Evolutionary conservation across 2,329 filamentous ascomycete species (phyloP).

Genomic region (Helotiales sp.): DNA sequence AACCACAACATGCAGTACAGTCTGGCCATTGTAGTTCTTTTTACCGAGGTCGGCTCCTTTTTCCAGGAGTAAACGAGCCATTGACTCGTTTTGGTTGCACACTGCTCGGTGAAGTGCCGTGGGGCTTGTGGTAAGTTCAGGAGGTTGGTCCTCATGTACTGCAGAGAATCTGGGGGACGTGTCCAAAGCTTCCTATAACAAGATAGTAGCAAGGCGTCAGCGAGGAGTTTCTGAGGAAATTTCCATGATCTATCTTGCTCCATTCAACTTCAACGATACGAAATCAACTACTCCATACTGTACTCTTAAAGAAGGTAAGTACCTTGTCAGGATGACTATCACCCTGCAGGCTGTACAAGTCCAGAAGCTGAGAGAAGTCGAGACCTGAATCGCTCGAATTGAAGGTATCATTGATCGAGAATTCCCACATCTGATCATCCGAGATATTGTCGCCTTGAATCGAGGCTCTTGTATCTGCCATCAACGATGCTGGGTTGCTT

Average conservation of each 20-base stretch:
- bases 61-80: conserved; percentile 7
- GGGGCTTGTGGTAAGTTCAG: background rate
- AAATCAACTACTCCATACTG: too few relatives aligned
- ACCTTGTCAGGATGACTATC: background rate
- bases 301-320: too few relatives aligned
- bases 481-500: background rate
- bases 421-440: background rate
- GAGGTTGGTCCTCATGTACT: background rate
- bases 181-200: background rate
- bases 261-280: too few relatives aligned
- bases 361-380: background rate
- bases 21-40: background rate
- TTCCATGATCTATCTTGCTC: too few relatives aligned
- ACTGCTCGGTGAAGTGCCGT: background rate
- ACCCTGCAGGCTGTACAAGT: background rate
- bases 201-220: too few relatives aligned
- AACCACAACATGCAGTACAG: conserved; percentile 4
- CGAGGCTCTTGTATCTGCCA: background rate
- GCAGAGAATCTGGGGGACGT: background rate
- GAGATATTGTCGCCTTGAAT: background rate
- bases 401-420: background rate
- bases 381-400: background rate
- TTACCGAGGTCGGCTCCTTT: background rate
- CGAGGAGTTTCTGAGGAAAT: too few relatives aligned
- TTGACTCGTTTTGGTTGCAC: background rate